phyloP scores from a whole-genome alignment of 768 basidiomycete genomes.

The Coprinopsis cinerea region DNA sequence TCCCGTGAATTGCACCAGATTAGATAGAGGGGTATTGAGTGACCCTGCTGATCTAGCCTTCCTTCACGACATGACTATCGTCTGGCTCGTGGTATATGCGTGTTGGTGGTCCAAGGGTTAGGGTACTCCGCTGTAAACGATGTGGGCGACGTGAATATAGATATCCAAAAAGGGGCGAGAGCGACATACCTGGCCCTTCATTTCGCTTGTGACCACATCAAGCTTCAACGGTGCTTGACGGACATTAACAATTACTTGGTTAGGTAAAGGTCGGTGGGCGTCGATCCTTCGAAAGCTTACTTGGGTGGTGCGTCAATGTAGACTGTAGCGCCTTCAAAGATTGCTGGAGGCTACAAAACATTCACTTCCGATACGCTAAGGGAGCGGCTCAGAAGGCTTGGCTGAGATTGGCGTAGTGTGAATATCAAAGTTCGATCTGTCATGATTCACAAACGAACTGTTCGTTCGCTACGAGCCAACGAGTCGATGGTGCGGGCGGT shows the following conservation, averaged over 20 bases:
- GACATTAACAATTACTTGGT: neutral
- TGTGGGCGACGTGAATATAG: neutral
- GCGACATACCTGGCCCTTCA: neutral
- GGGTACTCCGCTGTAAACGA: neutral
- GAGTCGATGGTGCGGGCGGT: too few species aligned
- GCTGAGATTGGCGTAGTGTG: too few species aligned
- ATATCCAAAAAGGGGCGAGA: neutral
- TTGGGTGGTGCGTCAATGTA: too few species aligned
- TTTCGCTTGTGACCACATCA: neutral
- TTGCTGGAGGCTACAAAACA: too few species aligned
- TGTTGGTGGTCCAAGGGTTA: neutral
- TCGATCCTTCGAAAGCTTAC: neutral
- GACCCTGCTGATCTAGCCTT: neutral
- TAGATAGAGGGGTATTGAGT: neutral
- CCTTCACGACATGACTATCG: neutral
- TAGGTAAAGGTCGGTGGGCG: neutral
- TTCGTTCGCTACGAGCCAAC: too few species aligned
- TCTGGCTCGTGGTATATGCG: neutral
- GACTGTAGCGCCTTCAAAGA: too few species aligned
- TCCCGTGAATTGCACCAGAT: neutral
- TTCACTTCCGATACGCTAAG: too few species aligned
- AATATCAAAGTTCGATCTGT: too few species aligned
- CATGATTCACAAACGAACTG: too few species aligned
- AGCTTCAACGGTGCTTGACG: neutral
- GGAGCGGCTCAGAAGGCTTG: too few species aligned